Conservation (phyloP, 2,329 filamentous ascomycete species). For the Diatrype stigma region DNA sequence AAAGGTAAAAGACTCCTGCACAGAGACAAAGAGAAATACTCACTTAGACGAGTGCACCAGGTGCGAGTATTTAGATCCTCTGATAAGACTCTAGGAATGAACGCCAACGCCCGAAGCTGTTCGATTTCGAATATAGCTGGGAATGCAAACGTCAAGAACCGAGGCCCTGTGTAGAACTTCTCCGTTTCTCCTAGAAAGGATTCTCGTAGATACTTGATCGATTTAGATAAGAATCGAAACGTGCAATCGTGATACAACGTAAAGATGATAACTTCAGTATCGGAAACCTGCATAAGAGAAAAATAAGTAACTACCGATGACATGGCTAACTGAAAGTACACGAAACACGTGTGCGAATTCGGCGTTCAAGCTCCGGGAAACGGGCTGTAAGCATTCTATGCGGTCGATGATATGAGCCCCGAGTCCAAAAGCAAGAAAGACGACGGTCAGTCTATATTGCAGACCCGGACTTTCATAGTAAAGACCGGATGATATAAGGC, state of each 20-base stretch:
- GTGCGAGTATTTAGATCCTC: conserved; percentile 27
- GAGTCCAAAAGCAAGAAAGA: too few species aligned
- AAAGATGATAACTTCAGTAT: conserved; percentile 16
- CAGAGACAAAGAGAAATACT: conserved; percentile 3
- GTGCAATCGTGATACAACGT: conserved; percentile 20
- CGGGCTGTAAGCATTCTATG: not conserved
- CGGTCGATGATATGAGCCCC: too few species aligned
- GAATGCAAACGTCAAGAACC: conserved; percentile 26
- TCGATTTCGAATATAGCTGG: conserved; percentile 22
- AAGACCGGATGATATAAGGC: too few species aligned
- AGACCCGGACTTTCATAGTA: too few species aligned
- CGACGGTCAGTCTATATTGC: too few species aligned
- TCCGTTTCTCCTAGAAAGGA: conserved; percentile 13
- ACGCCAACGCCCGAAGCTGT: conserved; percentile 28
- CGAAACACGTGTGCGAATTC: not conserved
- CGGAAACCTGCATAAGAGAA: conserved; percentile 13
- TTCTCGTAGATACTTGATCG: conserved; percentile 15
- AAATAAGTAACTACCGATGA: not conserved
- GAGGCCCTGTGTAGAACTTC: conserved; percentile 21
- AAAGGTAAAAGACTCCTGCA: not conserved
- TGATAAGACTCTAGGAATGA: conserved; percentile 28
- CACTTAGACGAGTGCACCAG: conserved; percentile 19
- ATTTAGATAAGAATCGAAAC: conserved; percentile 12
- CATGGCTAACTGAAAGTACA: not conserved
- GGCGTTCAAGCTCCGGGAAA: not conserved